Base-by-base conservation (phyloP, 306 rosid genomes). In the Cicer yamashitae region DNA sequence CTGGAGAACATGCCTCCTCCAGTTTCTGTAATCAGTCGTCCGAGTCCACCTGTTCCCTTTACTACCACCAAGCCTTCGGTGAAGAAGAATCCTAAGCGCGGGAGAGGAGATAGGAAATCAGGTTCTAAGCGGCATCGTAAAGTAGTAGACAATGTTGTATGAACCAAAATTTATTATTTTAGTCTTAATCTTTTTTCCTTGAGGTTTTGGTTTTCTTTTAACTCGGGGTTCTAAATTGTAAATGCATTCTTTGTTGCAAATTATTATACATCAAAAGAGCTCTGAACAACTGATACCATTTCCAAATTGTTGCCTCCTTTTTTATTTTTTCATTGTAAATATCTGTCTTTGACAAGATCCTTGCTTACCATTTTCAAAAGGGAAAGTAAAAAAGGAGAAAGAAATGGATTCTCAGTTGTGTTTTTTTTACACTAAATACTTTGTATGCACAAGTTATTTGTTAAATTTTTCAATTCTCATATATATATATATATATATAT, bases 1-100 rank as follows among this genome's bases (percentile, higher is more conserved):
- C 70, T 92, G 84, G 97, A 92, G 78, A 87, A 83, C 59, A 90
- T 89, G 93, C 93, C 98, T 51, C 93, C 91, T 56, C 91, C 93
- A 0, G 79, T 45, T 20, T 83, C 86, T 15, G 74, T 61, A 62
- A 40, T 73, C 52, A 87, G 51, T 18, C 77, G 38, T 41, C 87
- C 81, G 7, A 40, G 14, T 44, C 86, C 79, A 63, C 91, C 88
- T 5, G 56, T 39, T 41, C 41, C 41, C 73, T 76, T 34, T 64
- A 25, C 41, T 67, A 82, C 17, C 63, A 80, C 44, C 11, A 90
- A 75, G 86, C 40, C 84, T 81, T 87, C 65, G 60, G 5, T 40
- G 77, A 94, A 73, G 96, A 87, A 78, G 79, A 81, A 12, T 75
- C 77, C 82, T 17, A 89, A 63, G 81, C 96, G 83, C 2, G 85